Evolutionary conservation across 331 rosid genomes (phyloP).

Genomic region (Malus hybrid): DNA sequence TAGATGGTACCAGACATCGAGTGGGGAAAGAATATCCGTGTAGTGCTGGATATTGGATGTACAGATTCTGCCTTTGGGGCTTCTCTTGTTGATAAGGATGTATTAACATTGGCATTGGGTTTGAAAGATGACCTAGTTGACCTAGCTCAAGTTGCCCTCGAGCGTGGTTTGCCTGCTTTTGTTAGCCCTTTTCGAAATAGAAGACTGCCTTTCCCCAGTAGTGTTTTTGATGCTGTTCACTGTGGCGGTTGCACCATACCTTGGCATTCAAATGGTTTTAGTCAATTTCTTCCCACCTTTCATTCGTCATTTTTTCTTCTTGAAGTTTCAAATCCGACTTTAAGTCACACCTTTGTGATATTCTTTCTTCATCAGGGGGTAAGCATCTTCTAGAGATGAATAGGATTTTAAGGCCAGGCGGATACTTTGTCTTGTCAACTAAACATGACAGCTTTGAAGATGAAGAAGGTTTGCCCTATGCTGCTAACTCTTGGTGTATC

Average conservation of each 20-base stretch:
- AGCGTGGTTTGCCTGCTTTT: conserved; percentile 78
- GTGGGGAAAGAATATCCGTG: conserved; percentile 89
- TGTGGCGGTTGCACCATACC: conserved; percentile 67
- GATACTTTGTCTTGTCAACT: conserved; percentile 81
- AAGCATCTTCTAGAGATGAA: conserved; percentile 89
- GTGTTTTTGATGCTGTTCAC: conserved; percentile 75
- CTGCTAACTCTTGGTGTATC: neutral
- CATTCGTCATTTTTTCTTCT: neutral
- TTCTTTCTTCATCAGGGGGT: conserved; percentile 46
- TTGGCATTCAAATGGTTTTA: conserved; percentile 83
- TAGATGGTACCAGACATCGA: conserved; percentile 98
- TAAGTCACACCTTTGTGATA: neutral
- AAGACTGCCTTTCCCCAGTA: conserved; percentile 92
- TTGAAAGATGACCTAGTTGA: conserved; percentile 85
- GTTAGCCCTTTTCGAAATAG: conserved; percentile 66
- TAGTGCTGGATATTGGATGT: conserved; percentile 76
- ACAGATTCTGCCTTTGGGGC: conserved; percentile 71
- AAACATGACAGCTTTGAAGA: conserved; percentile 72
- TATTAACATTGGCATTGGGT: conserved; percentile 71
- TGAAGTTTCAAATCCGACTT: neutral
- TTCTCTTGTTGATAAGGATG: conserved; percentile 68
- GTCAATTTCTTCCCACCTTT: neutral
- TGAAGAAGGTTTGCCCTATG: conserved; percentile 71
- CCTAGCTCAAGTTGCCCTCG: conserved; percentile 81
- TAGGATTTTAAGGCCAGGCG: conserved; percentile 73